phyloP scores from a whole-genome alignment of 1,284 basidiomycete genomes.

The Cystobasidium pallidum region DNA sequence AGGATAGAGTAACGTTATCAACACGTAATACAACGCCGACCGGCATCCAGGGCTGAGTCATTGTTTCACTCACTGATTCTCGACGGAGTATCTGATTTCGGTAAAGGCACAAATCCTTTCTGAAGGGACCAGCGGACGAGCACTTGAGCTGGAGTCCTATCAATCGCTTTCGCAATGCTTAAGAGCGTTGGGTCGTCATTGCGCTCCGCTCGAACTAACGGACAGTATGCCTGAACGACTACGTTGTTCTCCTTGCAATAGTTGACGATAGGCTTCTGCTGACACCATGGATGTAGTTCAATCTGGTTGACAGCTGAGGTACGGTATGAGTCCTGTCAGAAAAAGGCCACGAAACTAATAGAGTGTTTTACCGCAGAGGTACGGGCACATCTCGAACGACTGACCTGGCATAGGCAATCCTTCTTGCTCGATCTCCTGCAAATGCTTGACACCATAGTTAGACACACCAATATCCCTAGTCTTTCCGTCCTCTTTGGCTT shows the following conservation, averaged over 20 bases:
- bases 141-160: slow-evolving; percentile 56
- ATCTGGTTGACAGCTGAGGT: slow-evolving; percentile 46
- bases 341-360: too few relatives aligned
- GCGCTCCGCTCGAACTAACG: slow-evolving; percentile 66
- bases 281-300: slow-evolving; percentile 45
- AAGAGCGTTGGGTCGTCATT: slow-evolving; percentile 65
- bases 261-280: slow-evolving; percentile 40
- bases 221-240: slow-evolving; percentile 63
- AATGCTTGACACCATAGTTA: slow-evolving; percentile 48
- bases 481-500: slow-evolving; percentile 36
- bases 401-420: slow-evolving; percentile 31
- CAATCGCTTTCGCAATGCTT: slow-evolving; percentile 40
- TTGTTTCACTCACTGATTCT: slow-evolving; percentile 66
- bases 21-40: too few relatives aligned
- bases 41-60: not conserved
- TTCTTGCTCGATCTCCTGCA: slow-evolving; percentile 45
- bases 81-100: slow-evolving; percentile 69
- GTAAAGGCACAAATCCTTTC: slow-evolving; percentile 63
- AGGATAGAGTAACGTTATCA: too few relatives aligned
- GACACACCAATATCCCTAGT: slow-evolving; percentile 47
- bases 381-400: too few relatives aligned
- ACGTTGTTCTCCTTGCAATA: slow-evolving; percentile 73
- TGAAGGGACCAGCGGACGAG: slow-evolving; percentile 68
- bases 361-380: too few relatives aligned
- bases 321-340: slow-evolving; percentile 30